Conservation (phyloP, 306 rosid species). For the Hippophae rhamnoides region DNA sequence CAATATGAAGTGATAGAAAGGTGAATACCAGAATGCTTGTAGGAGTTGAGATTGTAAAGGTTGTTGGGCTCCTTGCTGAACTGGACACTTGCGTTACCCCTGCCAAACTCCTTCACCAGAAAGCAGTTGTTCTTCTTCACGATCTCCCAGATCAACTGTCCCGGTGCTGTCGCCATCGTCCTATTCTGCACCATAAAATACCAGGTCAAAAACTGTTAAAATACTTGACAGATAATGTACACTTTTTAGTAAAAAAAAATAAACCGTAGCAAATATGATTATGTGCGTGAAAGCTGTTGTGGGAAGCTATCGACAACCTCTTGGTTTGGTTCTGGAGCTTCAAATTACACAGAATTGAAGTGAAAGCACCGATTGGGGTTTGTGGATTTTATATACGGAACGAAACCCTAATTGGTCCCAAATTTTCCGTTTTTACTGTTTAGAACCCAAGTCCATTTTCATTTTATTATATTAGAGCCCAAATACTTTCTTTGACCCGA, state of each 20-base stretch:
- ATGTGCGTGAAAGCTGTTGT: background rate
- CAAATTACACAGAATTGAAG: too few species aligned
- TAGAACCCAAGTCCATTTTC: too few species aligned
- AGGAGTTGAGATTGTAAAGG: constrained; percentile 67
- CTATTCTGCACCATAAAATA: constrained; percentile 8
- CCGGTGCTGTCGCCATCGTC: constrained; percentile 74
- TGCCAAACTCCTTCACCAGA: constrained; percentile 77
- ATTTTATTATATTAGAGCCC: too few species aligned
- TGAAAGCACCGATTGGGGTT: too few species aligned
- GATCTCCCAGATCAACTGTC: constrained; percentile 91
- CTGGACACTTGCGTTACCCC: constrained; percentile 56
- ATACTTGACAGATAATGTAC: background rate
- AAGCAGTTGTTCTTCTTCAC: constrained; percentile 85
- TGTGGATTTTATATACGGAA: too few species aligned
- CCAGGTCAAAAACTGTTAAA: constrained; percentile 4
- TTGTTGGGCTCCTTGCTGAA: constrained; percentile 88
- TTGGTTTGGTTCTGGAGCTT: too few species aligned
- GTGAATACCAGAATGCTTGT: constrained; percentile 62
- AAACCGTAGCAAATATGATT: background rate
- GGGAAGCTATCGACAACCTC: too few species aligned
- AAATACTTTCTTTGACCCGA: too few species aligned
- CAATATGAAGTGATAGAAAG: background rate
- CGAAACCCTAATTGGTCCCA: too few species aligned
- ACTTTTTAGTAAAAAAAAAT: background rate
- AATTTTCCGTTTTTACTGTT: too few species aligned